phyloP scores from a whole-genome alignment of 2,329 filamentous ascomycete species.

The Dendryphion nanum region DNA sequence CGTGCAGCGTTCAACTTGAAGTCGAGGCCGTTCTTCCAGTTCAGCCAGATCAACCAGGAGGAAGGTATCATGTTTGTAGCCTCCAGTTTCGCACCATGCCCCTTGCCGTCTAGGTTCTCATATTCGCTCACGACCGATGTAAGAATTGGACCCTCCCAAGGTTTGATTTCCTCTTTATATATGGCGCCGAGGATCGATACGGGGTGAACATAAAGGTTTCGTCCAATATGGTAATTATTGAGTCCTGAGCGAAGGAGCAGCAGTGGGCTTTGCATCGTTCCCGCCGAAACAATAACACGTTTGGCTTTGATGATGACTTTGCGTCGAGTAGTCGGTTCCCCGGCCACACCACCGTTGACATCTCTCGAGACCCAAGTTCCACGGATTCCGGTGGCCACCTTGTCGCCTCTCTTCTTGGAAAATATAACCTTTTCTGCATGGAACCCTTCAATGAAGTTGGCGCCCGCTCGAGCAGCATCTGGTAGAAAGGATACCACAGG shows the following conservation, averaged over 20 bases:
- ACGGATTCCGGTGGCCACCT: conserved; percentile 66
- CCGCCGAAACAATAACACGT: conserved; percentile 75
- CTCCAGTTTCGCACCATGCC: conserved; percentile 83
- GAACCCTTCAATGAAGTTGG: conserved; percentile 82
- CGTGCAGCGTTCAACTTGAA: conserved; percentile 71
- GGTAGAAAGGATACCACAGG: conserved; percentile 75
- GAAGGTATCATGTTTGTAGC: conserved; percentile 72
- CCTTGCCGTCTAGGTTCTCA: conserved; percentile 75
- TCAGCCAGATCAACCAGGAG: conserved; percentile 59
- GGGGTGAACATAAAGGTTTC: conserved; percentile 80
- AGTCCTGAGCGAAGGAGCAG: conserved; percentile 76
- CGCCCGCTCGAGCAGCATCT: conserved; percentile 73
- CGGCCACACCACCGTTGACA: conserved; percentile 56
- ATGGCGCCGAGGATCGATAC: conserved; percentile 56
- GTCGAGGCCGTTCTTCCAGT: conserved; percentile 67
- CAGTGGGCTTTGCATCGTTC: conserved; percentile 73
- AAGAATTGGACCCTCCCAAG: conserved; percentile 70
- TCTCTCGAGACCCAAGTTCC: conserved; percentile 76
- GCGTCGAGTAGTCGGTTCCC: conserved; percentile 53
- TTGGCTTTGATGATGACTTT: conserved; percentile 73
- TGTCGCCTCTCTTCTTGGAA: conserved; percentile 52
- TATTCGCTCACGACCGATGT: conserved; percentile 75
- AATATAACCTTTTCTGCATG: conserved; percentile 70
- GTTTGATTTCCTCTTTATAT: conserved; percentile 67
- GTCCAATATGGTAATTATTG: conserved; percentile 77